Base-by-base conservation (phyloP, 768 basidiomycete genomes). In the Suillus americanus region DNA sequence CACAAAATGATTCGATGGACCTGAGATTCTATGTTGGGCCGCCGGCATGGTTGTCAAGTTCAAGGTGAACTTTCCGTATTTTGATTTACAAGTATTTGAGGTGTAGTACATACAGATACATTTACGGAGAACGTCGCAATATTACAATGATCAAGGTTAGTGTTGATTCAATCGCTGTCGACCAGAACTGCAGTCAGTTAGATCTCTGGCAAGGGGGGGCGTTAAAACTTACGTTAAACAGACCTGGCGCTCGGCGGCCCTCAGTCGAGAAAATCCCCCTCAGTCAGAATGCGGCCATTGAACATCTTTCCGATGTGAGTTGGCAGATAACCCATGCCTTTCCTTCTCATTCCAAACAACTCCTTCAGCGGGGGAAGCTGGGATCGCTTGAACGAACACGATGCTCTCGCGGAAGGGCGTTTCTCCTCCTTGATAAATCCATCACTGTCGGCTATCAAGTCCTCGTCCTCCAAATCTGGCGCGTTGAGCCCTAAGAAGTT, bases 281-380 rank as follows among this genome's bases (percentile, higher is more conserved):
- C 61, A 1, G 53, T 62, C 54, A 79, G 65, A 23, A 69, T 45
- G 30, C 66, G 72, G 9, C 68, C 77, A 54, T 74, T 61, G 48
- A 82, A 50, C 8, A 82, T 71, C 65, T 75, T 79, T 20, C 82
- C 82, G 68, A 82, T 70, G 63, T 82, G 79, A 3, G 81, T 81
- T 33, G 69, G 62, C 23, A 63, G 40, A 65, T 74, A 83, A 12
- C 69, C 66, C 69, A 76, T 73, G 0, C 79, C 81, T 62, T 78
- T 83, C 64, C 80, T 74, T 25, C 80, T 74, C 63, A 77, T 60
- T 14, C 55, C 37, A 4, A 56, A 20, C 28, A 53, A 53, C 51
- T 53, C 28, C 51, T 30, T 53, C 51, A 53, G 51, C 8, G 51
- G 51, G 12, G 18, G 51, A 53, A 53, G 51, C 51, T 53, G 51